Base-by-base conservation (phyloP, 2,329 filamentous ascomycete species). In the Talaromyces sp. region DNA sequence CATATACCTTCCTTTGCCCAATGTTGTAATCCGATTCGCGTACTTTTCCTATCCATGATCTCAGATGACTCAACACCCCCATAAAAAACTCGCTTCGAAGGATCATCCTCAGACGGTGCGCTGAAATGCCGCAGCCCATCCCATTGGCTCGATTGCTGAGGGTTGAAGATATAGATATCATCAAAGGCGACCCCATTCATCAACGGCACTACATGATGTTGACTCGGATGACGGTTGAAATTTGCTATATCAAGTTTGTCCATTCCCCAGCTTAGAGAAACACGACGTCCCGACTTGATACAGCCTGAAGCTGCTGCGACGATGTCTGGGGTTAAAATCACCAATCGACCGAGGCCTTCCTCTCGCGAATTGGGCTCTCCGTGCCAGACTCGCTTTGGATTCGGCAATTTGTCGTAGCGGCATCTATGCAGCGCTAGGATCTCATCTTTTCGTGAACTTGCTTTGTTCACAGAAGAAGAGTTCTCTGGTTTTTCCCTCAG, bases 241-340 rank as follows among this genome's bases (percentile, higher is more conserved):
- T 82, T 81, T 1, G 83, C 81, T 65, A 81, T 78, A 61, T 85
- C 82, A 2, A 85, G 72, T 66, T 85, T 85, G 22, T 78, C 80
- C 63, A 86, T 68, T 27, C 83, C 80, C 84, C 84, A 86, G 28
- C 79, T 78, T 44, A 86, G 74, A 10, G 80, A 80, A 27, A 85
- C 78, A 33, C 82, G 76, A 22, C 74, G 74, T 13, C 84, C 84
- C 0, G 79, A 81, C 44, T 74, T 76, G 65, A 86, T 85, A 65
- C 83, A 80, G 5, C 75, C 73, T 4, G 76, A 69, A 2, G 84
- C 83, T 0, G 81, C 77, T 25, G 75, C 73, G 3, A 85, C 81
- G 1, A 81, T 72, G 1, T 83, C 76, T 1, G 82, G 80, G 0
- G 83, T 85, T 28, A 86, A 76, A 3, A 82, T 76, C 0, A 74